Evolutionary conservation across 192 early-diverging fungal genomes (phyloP).

Genomic region (Coemansia sp.): DNA sequence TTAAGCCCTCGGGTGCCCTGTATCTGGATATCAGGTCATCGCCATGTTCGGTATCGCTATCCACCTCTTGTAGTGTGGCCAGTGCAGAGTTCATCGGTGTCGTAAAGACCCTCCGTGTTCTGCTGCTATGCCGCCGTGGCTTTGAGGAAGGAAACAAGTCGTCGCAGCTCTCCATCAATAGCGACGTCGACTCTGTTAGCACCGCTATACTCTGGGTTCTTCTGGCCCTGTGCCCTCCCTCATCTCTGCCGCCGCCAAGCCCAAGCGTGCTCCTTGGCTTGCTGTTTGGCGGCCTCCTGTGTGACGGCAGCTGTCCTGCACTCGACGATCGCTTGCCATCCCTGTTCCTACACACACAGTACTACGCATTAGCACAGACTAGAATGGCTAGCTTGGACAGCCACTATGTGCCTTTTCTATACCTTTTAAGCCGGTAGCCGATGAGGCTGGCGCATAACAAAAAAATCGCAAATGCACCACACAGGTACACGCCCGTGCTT

Average conservation of each 20-base stretch:
- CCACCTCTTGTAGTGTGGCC: not conserved
- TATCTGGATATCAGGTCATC: not conserved
- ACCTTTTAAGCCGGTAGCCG: not conserved
- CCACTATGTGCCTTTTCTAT: not conserved
- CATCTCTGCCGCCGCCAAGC: not conserved
- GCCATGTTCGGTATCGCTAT: slow-evolving; percentile 2
- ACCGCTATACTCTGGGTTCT: slow-evolving; percentile 44
- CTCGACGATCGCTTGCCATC: not conserved
- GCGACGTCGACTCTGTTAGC: slow-evolving; percentile 29
- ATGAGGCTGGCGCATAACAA: not conserved
- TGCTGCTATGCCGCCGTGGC: not conserved
- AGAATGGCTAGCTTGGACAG: not conserved
- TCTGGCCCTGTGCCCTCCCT: not conserved
- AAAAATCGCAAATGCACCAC: not conserved
- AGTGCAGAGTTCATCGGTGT: not conserved
- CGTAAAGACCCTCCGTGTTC: slow-evolving; percentile 9
- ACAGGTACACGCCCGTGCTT: not conserved
- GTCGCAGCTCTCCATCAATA: slow-evolving; percentile 42
- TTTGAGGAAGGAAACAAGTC: slow-evolving; percentile 28
- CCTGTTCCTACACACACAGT: not conserved
- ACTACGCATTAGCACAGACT: not conserved
- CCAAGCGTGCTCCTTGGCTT: not conserved
- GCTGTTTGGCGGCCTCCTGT: not conserved
- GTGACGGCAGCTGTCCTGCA: not conserved
- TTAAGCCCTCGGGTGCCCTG: not conserved